phyloP scores from a whole-genome alignment of 1,139 yeast species.

The Geotrichum histeridarum region DNA sequence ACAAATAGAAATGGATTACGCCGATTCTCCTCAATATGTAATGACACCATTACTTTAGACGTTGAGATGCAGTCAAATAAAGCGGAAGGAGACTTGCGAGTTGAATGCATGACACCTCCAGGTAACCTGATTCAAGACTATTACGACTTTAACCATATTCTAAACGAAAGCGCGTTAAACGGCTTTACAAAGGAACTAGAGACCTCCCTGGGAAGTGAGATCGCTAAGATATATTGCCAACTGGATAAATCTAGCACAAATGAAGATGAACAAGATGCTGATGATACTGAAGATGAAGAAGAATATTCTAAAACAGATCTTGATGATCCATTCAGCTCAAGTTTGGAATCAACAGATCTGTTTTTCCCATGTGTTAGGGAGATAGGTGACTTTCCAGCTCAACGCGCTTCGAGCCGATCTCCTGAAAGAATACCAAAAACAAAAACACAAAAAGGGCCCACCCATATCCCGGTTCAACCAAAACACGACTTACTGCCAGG shows the following conservation, averaged over 20 bases:
- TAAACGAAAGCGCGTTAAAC: background rate
- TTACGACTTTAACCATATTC: background rate
- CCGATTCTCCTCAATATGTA: background rate
- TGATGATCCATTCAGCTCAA: too few species aligned
- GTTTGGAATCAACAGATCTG: background rate
- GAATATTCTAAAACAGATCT: background rate
- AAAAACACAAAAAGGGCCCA: too few species aligned
- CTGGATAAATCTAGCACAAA: background rate
- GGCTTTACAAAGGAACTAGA: background rate
- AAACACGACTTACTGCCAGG: too few species aligned
- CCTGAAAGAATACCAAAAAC: too few species aligned
- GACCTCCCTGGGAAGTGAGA: conserved; percentile 1
- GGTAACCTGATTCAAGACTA: background rate
- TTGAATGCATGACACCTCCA: conserved; percentile 4
- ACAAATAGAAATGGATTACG: background rate
- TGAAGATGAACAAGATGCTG: background rate
- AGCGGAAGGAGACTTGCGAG: background rate
- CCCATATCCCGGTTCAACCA: too few species aligned
- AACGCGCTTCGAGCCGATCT: too few species aligned
- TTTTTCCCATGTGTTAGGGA: too few species aligned
- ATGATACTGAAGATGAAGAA: conserved; percentile 1
- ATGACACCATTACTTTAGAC: background rate
- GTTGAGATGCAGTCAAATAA: background rate
- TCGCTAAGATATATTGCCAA: background rate
- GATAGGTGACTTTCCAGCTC: too few species aligned